phyloP scores from a whole-genome alignment of 257 asterid species.

The Nicotiana knightiana region DNA sequence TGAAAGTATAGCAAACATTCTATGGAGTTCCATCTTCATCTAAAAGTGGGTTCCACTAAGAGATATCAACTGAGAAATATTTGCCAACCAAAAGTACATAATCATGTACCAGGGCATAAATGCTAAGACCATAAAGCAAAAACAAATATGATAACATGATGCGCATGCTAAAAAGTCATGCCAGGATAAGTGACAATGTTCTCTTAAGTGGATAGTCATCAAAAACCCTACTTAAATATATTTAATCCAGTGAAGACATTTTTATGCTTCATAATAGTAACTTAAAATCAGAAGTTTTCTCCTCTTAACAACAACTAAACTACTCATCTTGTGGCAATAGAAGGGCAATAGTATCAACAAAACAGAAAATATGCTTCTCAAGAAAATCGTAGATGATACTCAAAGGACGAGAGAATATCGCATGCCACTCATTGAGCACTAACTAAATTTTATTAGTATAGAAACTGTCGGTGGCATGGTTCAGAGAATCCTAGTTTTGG shows the following conservation, averaged over 20 bases:
- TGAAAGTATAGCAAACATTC: neutral
- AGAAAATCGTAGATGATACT: neutral
- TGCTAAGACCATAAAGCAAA: conserved; percentile 11
- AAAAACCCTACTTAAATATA: conserved; percentile 2
- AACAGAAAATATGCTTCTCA: neutral
- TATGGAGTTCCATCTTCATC: neutral
- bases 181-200: conserved; percentile 12
- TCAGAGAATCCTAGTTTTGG: neutral
- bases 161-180: conserved; percentile 32
- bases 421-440: neutral
- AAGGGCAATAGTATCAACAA: neutral
- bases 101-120: conserved; percentile 1
- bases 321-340: neutral
- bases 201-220: conserved; percentile 3
- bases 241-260: neutral
- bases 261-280: neutral
- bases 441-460: neutral
- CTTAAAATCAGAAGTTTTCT: neutral
- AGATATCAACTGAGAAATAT: neutral
- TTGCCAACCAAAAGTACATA: neutral
- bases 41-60: neutral
- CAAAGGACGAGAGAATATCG: neutral
- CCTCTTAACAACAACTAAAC: neutral
- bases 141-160: conserved; percentile 23
- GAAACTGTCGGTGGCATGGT: neutral